Evolutionary conservation across 345 rosid species (phyloP), one percentile per base, ranked within the genome.

Genomic region (Camelina sativa): DNA sequence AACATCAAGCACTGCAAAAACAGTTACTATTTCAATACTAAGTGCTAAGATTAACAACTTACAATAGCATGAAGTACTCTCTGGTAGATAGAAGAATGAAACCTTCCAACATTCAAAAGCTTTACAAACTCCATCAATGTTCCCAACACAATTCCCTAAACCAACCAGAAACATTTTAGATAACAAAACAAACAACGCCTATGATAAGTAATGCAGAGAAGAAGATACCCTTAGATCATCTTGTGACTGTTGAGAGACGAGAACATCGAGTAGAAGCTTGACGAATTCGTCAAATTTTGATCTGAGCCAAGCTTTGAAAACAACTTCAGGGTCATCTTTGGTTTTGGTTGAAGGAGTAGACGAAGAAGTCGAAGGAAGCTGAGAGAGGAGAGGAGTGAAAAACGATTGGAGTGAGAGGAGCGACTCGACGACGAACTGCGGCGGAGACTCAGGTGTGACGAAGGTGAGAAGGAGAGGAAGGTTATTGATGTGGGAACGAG

Each of bases 331-430:
- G 38, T 88, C 91, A 13, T 80, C 73, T 30, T 66, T 69, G 2
- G 83, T 61, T 23, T 66, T 69, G 2, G 83, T 57, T 23, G 81
- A 72, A 11, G 81, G 44, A 66, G 76, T 34, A 32, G 28, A 5
- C 3, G 74, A 32, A 11, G 88, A 76, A 46, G 88, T 81, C 0
- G 89, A 60, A 17, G 97, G 97, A 11, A 90, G 96, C 70, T 83
- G 86, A 15, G 93, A 87, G 70, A 89, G 89, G 17, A 95, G 80
- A 16, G 97, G 88, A 3, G 89, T 80, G 86, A 90, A 95, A 80
- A 95, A 95, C 25, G 99, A 86, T 59, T 92, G 99, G 55, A 95
- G 90, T 15, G 96, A 86, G 82, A 95, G 97, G 74, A 95, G 85
- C 1, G 97, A 85, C 70, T 95, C 97, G 1, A 95, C 84, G 9